phyloP scores from a whole-genome alignment of 805 yeast genomes.

The Zygoascus bituminiphila region DNA sequence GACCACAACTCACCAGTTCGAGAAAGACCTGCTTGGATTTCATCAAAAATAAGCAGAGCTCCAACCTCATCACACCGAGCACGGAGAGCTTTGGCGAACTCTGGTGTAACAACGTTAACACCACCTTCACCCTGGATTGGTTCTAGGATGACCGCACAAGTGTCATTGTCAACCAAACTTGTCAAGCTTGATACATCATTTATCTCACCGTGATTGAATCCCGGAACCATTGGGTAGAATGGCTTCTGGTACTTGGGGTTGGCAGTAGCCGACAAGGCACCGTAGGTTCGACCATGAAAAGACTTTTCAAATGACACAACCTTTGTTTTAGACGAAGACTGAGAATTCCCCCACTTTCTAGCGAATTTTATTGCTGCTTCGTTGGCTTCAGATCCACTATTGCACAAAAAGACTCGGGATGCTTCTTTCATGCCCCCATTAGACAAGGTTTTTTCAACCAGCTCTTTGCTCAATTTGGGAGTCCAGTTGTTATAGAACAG shows the following conservation, averaged over 20 bases:
- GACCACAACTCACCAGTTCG: constrained; percentile 94
- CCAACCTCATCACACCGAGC: constrained; percentile 58
- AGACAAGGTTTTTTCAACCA: constrained; percentile 59
- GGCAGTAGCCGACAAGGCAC: constrained; percentile 86
- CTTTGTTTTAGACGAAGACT: constrained; percentile 39
- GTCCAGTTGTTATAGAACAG: constrained; percentile 80
- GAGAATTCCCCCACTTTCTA: constrained; percentile 67
- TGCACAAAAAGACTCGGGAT: constrained; percentile 59
- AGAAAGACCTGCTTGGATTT: constrained; percentile 94
- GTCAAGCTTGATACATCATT: constrained; percentile 54
- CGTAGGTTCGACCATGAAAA: constrained; percentile 94
- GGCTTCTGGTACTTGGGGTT: constrained; percentile 91
- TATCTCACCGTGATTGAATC: constrained; percentile 61
- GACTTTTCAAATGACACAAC: constrained; percentile 81
- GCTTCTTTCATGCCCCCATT: constrained; percentile 81
- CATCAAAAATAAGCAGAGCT: constrained; percentile 81
- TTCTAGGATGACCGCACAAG: constrained; percentile 90
- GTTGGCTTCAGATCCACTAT: constrained; percentile 74
- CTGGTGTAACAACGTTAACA: constrained; percentile 55
- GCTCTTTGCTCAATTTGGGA: constrained; percentile 61
- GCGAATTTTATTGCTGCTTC: constrained; percentile 74
- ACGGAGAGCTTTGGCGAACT: constrained; percentile 59
- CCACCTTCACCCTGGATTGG: constrained; percentile 99
- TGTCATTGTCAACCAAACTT: constrained; percentile 46
- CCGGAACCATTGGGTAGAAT: constrained; percentile 86